Evolutionary conservation across 1,284 basidiomycete species (phyloP).

Genomic region (Nidula niveotomentosa): DNA sequence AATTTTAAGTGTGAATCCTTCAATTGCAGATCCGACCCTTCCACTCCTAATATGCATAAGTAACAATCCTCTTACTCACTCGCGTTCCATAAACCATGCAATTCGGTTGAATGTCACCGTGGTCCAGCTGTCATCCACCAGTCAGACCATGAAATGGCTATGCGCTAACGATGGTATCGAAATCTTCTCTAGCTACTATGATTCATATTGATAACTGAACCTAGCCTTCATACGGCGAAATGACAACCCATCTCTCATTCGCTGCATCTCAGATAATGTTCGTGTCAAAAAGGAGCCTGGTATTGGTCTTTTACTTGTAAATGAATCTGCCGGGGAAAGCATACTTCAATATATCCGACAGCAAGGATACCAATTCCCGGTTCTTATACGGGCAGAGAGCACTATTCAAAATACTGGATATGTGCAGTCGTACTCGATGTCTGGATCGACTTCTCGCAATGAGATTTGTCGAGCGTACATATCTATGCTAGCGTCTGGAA

Average conservation of each 20-base stretch:
- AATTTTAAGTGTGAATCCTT: background rate
- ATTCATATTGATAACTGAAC: background rate
- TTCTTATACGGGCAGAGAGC: conserved; percentile 18
- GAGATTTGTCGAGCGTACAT: conserved; percentile 14
- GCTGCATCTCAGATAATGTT: conserved; percentile 25
- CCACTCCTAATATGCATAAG: background rate
- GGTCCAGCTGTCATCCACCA: background rate
- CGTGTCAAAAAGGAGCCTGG: conserved; percentile 13
- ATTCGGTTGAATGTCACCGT: background rate
- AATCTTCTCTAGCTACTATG: background rate
- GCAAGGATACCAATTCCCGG: conserved; percentile 15
- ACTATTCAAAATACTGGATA: conserved; percentile 16
- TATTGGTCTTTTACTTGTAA: conserved; percentile 7
- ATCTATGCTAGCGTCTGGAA: conserved; percentile 10
- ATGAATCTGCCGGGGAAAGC: conserved; percentile 19
- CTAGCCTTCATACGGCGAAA: conserved; percentile 16
- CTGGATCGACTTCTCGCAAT: conserved; percentile 15
- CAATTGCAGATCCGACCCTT: background rate
- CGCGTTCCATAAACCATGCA: background rate
- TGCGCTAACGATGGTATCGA: background rate
- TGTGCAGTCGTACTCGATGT: conserved; percentile 13
- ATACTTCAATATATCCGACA: conserved; percentile 21
- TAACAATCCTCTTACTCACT: background rate
- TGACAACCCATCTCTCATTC: conserved; percentile 16
- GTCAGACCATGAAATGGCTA: background rate